A percentile compares a stretch with the other conserved stretches of the same genome.
Conservation (phyloP, 2,329 filamentous ascomycete genomes). For the Verticillium longisporum region DNA sequence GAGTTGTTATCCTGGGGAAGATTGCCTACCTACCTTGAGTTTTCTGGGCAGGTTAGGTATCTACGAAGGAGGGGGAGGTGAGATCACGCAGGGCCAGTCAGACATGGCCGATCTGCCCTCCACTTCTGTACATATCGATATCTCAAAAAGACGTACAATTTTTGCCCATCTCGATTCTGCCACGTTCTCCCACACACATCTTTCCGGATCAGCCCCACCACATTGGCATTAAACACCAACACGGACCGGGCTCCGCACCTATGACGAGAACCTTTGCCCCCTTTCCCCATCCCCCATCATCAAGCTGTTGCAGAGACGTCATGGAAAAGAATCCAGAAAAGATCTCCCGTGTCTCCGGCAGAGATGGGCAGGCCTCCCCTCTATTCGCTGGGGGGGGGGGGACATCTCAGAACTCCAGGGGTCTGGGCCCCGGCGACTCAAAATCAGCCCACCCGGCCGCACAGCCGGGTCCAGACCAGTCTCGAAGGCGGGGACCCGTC, state of each 20-base stretch:
- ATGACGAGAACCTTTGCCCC: no score
- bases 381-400: no score
- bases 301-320: no score
- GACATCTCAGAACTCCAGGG: not conserved
- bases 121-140: not conserved
- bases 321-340: not conserved
- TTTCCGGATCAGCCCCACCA: not conserved
- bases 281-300: no score
- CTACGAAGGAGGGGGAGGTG: not conserved
- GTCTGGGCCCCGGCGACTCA: not conserved
- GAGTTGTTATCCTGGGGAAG: no score
- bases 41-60: not conserved
- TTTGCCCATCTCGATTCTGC: no score
- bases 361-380: not conserved
- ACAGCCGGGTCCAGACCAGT: constrained; percentile 4
- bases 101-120: not conserved
- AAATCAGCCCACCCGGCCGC: constrained; percentile 1
- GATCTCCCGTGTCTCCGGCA: not conserved
- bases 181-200: no score
- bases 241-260: not conserved
- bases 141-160: not conserved
- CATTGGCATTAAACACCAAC: not conserved
- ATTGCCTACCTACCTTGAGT: no score
- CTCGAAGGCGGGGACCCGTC: constrained; percentile 1
- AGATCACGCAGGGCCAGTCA: no score